A percentile compares a stretch with the other conserved stretches of the same genome.
phyloP scores from a whole-genome alignment of 805 yeast species.

The Martiniozyma abietophila region DNA sequence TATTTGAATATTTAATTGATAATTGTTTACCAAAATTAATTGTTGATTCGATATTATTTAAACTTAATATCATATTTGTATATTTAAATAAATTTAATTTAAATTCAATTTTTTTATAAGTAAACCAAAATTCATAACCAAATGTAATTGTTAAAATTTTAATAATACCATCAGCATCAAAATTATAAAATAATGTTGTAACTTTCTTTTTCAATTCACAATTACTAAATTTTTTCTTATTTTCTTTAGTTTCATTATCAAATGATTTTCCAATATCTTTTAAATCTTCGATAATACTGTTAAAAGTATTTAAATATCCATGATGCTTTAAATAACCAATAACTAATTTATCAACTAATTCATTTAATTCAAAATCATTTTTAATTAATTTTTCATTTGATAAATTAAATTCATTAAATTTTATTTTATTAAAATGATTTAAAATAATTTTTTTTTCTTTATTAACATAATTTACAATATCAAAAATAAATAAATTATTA shows the following conservation, averaged over 20 bases:
- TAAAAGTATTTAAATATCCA: conserved; percentile 50
- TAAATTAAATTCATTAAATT: conserved; percentile 6
- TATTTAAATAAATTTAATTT: conserved; percentile 35
- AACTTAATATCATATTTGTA: conserved; percentile 27
- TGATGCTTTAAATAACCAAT: conserved; percentile 46
- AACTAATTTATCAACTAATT: conserved; percentile 16
- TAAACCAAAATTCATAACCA: conserved; percentile 30
- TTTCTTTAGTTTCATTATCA: conserved; percentile 28
- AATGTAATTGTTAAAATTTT: conserved; percentile 29
- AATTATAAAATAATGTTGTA: conserved; percentile 31
- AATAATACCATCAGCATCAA: conserved; percentile 37
- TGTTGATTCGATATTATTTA: background rate
- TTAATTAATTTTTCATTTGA: conserved; percentile 8
- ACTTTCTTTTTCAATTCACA: conserved; percentile 30
- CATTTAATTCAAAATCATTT: conserved; percentile 15
- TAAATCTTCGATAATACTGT: no score
- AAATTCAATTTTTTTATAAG: conserved; percentile 29
- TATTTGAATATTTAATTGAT: conserved; percentile 21
- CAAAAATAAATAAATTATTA: conserved; percentile 34
- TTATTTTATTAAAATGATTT: conserved; percentile 13
- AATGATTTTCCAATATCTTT: conserved; percentile 47
- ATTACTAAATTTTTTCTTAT: conserved; percentile 15
- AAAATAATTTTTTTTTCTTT: conserved; percentile 26
- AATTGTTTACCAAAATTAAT: conserved; percentile 32
- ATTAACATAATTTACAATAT: conserved; percentile 38